A percentile compares a stretch with the other conserved stretches of the same genome.
Evolutionary conservation across 768 basidiomycete species (phyloP).

Genomic region (Boletus rufocinnamomeus): DNA sequence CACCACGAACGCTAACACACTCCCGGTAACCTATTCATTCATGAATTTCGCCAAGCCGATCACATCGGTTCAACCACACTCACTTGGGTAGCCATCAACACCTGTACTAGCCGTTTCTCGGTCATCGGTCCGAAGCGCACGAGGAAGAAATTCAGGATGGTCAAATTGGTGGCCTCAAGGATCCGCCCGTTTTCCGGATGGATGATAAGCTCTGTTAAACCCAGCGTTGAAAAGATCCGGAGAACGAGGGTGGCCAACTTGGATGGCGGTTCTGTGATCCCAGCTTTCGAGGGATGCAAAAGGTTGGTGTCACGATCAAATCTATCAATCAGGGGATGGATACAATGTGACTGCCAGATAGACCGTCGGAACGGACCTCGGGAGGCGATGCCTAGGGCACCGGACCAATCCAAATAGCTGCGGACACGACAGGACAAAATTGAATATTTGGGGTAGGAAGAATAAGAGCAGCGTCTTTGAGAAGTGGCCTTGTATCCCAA

Average conservation of each 20-base stretch:
- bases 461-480: slow-evolving; percentile 95
- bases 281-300: slow-evolving; percentile 73
- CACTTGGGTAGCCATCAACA: slow-evolving; percentile 77
- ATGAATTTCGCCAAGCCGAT: slow-evolving; percentile 7
- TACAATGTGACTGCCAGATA: not conserved
- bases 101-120: slow-evolving; percentile 76
- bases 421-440: slow-evolving; percentile 91
- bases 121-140: slow-evolving; percentile 80
- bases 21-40: slow-evolving; percentile 61
- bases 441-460: slow-evolving; percentile 98
- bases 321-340: slow-evolving; percentile 39
- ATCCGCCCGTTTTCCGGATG: slow-evolving; percentile 60
- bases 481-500: slow-evolving; percentile 96
- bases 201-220: slow-evolving; percentile 64
- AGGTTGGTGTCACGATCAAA: slow-evolving; percentile 74
- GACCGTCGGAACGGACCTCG: slow-evolving; percentile 55
- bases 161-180: slow-evolving; percentile 80
- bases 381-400: slow-evolving; percentile 93
- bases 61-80: slow-evolving; percentile 9
- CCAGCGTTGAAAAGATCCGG: slow-evolving; percentile 57
- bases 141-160: slow-evolving; percentile 85
- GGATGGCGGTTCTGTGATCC: slow-evolving; percentile 61
- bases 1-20: slow-evolving; percentile 78
- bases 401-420: slow-evolving; percentile 93
- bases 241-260: slow-evolving; percentile 56